Percentiles rank a stretch among this genome's conserved stretches.
Conservation (phyloP, 2,329 filamentous ascomycete species). For the Trichophyton schoenleinii region DNA sequence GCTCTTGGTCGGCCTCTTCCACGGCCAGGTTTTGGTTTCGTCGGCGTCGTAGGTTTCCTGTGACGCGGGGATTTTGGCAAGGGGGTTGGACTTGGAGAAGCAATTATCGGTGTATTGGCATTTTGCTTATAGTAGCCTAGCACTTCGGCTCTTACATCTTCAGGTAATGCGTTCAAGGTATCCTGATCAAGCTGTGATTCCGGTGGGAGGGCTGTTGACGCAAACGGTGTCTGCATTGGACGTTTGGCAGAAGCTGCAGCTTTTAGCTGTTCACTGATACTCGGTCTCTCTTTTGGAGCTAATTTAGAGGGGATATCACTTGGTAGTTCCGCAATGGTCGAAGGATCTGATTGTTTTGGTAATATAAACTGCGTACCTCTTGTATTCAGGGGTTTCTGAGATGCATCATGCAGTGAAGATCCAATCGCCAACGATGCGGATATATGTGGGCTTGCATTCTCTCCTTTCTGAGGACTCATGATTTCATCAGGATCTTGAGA, state of each 20-base stretch:
- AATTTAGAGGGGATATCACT: constrained; percentile 68
- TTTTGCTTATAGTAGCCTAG: constrained; percentile 53
- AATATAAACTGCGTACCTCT: constrained; percentile 85
- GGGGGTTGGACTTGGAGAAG: constrained; percentile 27
- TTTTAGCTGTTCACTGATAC: neutral
- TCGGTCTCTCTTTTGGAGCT: constrained; percentile 34
- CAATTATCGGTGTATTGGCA: constrained; percentile 12
- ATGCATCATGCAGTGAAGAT: constrained; percentile 24
- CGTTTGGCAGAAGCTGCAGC: neutral
- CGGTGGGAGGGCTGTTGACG: constrained; percentile 34
- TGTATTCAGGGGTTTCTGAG: constrained; percentile 59
- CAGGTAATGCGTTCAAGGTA: constrained; percentile 68
- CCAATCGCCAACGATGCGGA: constrained; percentile 21
- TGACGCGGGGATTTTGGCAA: constrained; percentile 11
- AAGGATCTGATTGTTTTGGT: constrained; percentile 64
- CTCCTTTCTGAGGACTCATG: constrained; percentile 30
- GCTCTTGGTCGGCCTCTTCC: constrained; percentile 39
- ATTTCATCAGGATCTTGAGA: constrained; percentile 38
- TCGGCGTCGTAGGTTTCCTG: constrained; percentile 47
- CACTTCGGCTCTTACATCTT: constrained; percentile 74
- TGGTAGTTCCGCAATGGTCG: constrained; percentile 73
- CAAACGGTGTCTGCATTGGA: neutral
- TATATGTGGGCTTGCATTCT: constrained; percentile 14
- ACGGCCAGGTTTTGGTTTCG: constrained; percentile 46
- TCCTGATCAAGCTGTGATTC: constrained; percentile 76